Conservation (phyloP, 139 green algal genomes). For the Gonium pectorale region DNA sequence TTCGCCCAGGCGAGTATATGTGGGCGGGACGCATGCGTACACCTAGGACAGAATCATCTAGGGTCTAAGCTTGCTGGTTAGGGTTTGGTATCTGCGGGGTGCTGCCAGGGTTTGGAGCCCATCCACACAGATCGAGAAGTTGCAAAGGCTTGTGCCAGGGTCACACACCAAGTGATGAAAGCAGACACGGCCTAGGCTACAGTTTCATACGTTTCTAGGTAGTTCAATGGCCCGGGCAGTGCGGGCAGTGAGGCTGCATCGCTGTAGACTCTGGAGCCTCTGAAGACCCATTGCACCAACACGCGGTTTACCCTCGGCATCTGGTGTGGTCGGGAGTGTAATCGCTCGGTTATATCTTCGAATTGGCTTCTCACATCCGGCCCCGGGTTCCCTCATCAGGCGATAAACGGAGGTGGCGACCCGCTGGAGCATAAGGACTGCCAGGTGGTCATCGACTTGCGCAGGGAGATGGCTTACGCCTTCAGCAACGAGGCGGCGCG, state of each 20-base stretch:
- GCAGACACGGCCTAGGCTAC: background rate
- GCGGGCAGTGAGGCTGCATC: too few species aligned
- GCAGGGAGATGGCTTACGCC: background rate
- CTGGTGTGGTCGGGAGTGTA: background rate
- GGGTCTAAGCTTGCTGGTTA: too few species aligned
- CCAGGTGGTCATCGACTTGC: too few species aligned
- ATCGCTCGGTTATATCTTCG: background rate
- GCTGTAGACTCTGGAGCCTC: too few species aligned
- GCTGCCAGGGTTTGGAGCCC: background rate
- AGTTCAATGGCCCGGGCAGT: too few species aligned
- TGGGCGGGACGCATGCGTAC: background rate
- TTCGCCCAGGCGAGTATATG: slow-evolving; percentile 1
- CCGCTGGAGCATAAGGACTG: too few species aligned
- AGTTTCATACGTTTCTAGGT: too few species aligned
- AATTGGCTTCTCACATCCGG: too few species aligned
- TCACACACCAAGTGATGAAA: background rate
- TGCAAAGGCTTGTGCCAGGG: background rate
- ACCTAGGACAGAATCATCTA: background rate
- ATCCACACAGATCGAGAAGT: background rate
- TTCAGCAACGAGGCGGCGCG: background rate
- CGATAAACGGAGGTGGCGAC: too few species aligned
- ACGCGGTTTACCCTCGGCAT: background rate
- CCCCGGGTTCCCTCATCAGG: too few species aligned
- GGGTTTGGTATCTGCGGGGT: too few species aligned
- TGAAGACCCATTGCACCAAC: too few species aligned